phyloP scores from a whole-genome alignment of 2,329 filamentous ascomycete genomes.

The Teratosphaeria zuluensis region DNA sequence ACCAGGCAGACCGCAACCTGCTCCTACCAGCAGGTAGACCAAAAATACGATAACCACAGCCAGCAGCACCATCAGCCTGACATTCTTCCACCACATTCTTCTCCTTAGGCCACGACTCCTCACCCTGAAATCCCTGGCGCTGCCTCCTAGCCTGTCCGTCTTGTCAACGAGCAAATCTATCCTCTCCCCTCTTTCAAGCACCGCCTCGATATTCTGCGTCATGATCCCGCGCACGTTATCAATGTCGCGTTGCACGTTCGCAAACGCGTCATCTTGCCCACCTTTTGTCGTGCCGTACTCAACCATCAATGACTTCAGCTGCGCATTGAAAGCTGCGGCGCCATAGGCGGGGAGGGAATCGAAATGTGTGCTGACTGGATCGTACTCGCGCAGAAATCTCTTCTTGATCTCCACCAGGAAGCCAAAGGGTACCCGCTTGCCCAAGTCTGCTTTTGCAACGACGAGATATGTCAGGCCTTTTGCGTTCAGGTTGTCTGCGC shows the following conservation, averaged over 20 bases:
- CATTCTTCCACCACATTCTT: slow-evolving; percentile 99
- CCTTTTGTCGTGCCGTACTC: slow-evolving; percentile 72
- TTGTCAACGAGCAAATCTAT: slow-evolving; percentile 94
- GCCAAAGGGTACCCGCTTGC: slow-evolving; percentile 82
- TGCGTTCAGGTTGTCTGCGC: slow-evolving; percentile 29
- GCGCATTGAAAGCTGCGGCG: slow-evolving; percentile 73
- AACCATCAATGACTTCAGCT: slow-evolving; percentile 68
- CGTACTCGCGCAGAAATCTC: slow-evolving; percentile 67
- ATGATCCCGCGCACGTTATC: slow-evolving; percentile 87
- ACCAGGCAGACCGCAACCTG: slow-evolving; percentile 61
- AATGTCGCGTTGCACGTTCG: slow-evolving; percentile 78
- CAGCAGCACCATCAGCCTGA: slow-evolving; percentile 80
- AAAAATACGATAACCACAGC: slow-evolving; percentile 62
- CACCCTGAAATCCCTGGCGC: slow-evolving; percentile 81
- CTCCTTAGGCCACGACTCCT: slow-evolving; percentile 77
- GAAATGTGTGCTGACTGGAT: slow-evolving; percentile 60
- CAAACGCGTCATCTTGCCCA: slow-evolving; percentile 70
- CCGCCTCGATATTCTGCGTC: slow-evolving; percentile 86
- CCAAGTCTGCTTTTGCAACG: slow-evolving; percentile 69
- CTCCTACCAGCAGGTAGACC: slow-evolving; percentile 61
- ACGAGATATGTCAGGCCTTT: slow-evolving; percentile 88
- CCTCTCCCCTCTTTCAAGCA: slow-evolving; percentile 81
- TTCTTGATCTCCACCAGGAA: slow-evolving; percentile 86
- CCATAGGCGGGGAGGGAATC: slow-evolving; percentile 76
- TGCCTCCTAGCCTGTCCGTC: slow-evolving; percentile 83